phyloP scores from a whole-genome alignment of 2,329 filamentous ascomycete species.

The Mycosphaerella sp. region DNA sequence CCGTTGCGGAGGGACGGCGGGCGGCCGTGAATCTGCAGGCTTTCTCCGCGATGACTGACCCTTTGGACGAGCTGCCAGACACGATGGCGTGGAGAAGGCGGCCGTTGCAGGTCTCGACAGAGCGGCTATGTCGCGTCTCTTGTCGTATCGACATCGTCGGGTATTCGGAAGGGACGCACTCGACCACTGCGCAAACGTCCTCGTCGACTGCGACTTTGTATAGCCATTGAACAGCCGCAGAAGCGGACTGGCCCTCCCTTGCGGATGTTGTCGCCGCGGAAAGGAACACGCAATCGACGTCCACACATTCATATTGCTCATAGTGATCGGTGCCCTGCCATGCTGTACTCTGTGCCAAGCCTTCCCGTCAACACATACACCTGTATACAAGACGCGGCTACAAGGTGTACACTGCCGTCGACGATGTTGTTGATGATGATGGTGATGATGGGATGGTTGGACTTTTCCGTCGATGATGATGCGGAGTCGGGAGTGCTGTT shows the following conservation, averaged over 20 bases:
- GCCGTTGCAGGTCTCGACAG: neutral
- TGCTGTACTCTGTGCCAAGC: no score
- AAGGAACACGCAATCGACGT: slow-evolving; percentile 27
- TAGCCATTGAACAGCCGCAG: slow-evolving; percentile 30
- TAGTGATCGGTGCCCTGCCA: slow-evolving; percentile 10
- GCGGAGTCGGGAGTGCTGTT: neutral
- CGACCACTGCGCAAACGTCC: slow-evolving; percentile 9
- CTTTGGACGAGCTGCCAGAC: neutral
- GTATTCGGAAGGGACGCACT: neutral
- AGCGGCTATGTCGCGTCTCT: neutral
- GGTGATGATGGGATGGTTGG: no score
- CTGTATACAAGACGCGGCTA: neutral
- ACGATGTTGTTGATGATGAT: no score
- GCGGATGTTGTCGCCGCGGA: slow-evolving; percentile 15
- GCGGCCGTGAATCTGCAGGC: neutral
- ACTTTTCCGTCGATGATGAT: no score
- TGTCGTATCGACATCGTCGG: neutral
- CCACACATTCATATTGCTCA: slow-evolving; percentile 35
- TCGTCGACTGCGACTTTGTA: slow-evolving; percentile 18
- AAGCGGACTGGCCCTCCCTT: slow-evolving; percentile 21
- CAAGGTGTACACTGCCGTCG: no score
- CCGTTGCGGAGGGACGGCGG: neutral
- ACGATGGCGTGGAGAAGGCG: slow-evolving; percentile 15
- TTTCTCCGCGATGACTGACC: neutral
- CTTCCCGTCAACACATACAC: neutral